These are phyloP conservation scores for Penicillium canariense DNA, from an alignment of 495 filamentous ascomycete genomes.

Conservation along the genomic window DNA sequence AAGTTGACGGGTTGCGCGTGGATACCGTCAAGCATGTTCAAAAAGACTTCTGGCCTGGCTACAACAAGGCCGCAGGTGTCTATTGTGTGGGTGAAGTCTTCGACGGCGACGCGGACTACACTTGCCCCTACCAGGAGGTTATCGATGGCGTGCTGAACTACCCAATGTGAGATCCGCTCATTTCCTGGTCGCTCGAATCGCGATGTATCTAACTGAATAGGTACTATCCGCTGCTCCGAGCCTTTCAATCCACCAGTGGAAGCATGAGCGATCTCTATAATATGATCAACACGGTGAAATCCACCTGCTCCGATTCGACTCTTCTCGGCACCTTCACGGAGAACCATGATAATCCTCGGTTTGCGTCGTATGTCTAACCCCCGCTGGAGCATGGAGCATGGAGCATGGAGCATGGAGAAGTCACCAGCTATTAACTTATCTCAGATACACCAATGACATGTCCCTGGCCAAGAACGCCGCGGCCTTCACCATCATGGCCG, in stretches of 20 bases:
- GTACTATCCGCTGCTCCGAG: constrained; percentile 57
- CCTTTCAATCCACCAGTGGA: constrained; percentile 59
- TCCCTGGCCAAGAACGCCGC: constrained; percentile 66
- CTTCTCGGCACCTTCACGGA: constrained; percentile 73
- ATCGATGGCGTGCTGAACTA: constrained; percentile 69
- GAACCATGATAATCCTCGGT: constrained; percentile 75
- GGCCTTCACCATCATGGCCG: constrained; percentile 67
- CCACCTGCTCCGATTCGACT: constrained; percentile 56
- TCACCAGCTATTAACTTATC: background rate
- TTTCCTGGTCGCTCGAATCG: background rate
- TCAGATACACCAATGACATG: constrained; percentile 47
- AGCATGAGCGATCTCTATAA: constrained; percentile 58
- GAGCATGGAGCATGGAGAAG: no score
- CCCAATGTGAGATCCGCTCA: constrained; percentile 30
- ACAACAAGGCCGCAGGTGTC: constrained; percentile 63
- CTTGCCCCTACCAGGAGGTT: constrained; percentile 62
- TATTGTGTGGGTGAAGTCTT: constrained; percentile 70
- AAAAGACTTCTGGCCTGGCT: constrained; percentile 65
- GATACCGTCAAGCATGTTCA: constrained; percentile 75
- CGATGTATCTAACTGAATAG: constrained; percentile 9
- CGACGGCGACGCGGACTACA: constrained; percentile 57
- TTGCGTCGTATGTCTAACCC: constrained; percentile 47
- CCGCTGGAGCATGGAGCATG: no score
- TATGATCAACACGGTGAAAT: constrained; percentile 56
- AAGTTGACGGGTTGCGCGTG: constrained; percentile 73